Percentiles rank a stretch among this genome's conserved stretches.
phyloP scores from a whole-genome alignment of 176 grass and related monocot species.

The Paspalum vaginatum region DNA sequence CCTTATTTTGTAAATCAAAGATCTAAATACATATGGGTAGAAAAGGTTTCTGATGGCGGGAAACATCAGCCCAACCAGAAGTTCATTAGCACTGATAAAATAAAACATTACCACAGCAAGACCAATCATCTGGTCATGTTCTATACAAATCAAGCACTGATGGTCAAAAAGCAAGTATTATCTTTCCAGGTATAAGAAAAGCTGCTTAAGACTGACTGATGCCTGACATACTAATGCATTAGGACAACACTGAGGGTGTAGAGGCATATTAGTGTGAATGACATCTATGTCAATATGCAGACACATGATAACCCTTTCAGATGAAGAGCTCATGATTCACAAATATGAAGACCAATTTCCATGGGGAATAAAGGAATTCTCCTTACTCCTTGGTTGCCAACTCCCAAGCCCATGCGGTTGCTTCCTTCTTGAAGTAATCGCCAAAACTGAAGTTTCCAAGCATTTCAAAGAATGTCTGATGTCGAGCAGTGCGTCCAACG shows the following conservation, averaged over 20 bases:
- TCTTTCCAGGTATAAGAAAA: conserved; percentile 30
- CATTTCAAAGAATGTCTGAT: conserved; percentile 99
- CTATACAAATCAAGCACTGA: neutral
- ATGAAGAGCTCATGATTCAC: conserved; percentile 69
- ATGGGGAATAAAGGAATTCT: conserved; percentile 58
- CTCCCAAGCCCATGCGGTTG: conserved; percentile 88
- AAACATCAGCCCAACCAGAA: neutral
- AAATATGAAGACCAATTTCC: conserved; percentile 54
- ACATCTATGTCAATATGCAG: neutral
- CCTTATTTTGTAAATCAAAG: neutral
- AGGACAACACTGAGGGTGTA: neutral
- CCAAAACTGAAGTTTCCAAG: conserved; percentile 99
- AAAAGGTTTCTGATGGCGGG: neutral
- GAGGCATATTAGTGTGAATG: neutral
- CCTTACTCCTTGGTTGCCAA: conserved; percentile 97
- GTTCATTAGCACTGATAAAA: conserved; percentile 29
- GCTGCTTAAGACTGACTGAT: conserved; percentile 12
- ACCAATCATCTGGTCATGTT: conserved; percentile 9
- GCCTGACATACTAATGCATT: conserved; percentile 9
- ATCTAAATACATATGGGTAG: neutral
- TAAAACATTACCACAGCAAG: conserved; percentile 22
- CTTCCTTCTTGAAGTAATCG: conserved; percentile 98
- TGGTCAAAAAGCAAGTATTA: neutral
- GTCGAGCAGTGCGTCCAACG: conserved; percentile 78
- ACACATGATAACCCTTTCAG: conserved; percentile 32